A percentile compares a stretch with the other conserved stretches of the same genome.
Evolutionary conservation across 2,329 filamentous ascomycete species (phyloP).

Genomic region (Exophiala xenobiotica): DNA sequence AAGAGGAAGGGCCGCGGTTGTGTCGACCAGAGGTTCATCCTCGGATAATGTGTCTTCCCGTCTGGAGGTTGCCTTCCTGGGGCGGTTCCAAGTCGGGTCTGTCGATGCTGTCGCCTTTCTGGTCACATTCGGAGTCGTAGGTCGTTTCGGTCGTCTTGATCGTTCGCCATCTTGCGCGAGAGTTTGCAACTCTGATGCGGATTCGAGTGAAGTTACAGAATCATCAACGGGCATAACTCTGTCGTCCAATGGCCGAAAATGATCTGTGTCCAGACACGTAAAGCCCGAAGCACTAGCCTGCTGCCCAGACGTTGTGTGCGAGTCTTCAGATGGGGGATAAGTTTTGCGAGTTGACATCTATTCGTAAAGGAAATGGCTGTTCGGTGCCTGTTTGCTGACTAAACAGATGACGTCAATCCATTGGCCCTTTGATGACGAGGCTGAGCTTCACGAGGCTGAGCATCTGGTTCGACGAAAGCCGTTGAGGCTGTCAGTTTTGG

Average conservation of each 20-base stretch:
- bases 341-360: too few relatives aligned
- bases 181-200: background rate
- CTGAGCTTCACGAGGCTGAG: background rate
- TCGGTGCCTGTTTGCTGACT: too few relatives aligned
- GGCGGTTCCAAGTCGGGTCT: background rate
- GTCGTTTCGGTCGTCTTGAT: too few relatives aligned
- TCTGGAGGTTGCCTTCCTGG: conserved; percentile 1
- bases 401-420: too few relatives aligned
- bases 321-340: too few relatives aligned
- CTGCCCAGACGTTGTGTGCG: too few relatives aligned
- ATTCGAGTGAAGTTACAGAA: background rate
- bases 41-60: conserved; percentile 4
- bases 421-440: too few relatives aligned
- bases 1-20: conserved; percentile 22
- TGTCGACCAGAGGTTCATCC: conserved; percentile 28
- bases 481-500: too few relatives aligned
- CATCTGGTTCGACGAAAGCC: background rate
- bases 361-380: background rate
- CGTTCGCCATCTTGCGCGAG: background rate
- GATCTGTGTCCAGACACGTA: too few relatives aligned
- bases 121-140: too few relatives aligned
- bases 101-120: background rate
- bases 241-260: too few relatives aligned
- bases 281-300: too few relatives aligned
- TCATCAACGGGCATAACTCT: background rate